phyloP scores from a whole-genome alignment of 192 early-diverging fungal species.

The Backusella australiensis region DNA sequence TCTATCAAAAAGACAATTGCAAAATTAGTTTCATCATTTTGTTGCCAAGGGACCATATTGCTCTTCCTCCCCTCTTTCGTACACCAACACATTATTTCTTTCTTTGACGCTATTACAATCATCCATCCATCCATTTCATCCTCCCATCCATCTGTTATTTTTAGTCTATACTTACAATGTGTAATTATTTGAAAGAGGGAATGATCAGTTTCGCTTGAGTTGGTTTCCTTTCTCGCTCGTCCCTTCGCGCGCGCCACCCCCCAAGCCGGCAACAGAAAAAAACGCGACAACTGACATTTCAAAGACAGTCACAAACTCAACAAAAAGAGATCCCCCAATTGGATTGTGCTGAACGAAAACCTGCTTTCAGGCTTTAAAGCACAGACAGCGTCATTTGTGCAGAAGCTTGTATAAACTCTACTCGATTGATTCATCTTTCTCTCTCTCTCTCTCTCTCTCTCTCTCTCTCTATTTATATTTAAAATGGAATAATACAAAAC shows the following conservation, averaged over 20 bases:
- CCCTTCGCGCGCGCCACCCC: neutral
- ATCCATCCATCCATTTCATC: slow-evolving; percentile 3
- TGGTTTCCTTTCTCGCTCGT: neutral
- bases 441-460: neutral
- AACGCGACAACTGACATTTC: neutral
- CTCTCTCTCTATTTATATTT: neutral
- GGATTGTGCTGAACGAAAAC: neutral
- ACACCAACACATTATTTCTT: neutral
- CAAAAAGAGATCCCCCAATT: neutral
- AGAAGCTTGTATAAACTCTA: neutral
- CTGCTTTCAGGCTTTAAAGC: neutral
- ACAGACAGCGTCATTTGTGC: neutral
- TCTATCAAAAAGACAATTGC: neutral
- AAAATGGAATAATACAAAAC: neutral
- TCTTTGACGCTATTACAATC: neutral
- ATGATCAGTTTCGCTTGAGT: neutral
- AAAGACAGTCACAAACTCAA: neutral
- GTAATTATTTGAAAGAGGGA: slow-evolving; percentile 8
- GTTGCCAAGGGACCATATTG: neutral
- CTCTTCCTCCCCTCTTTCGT: neutral
- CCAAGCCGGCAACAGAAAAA: neutral
- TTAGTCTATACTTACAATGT: neutral
- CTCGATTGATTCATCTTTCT: neutral
- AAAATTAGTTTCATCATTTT: neutral
- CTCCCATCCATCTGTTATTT: neutral